Evolutionary conservation across 1,139 yeast species (phyloP), one percentile per base, ranked within the genome.

Genomic region (Nadsonia starkeyi-henricii): DNA sequence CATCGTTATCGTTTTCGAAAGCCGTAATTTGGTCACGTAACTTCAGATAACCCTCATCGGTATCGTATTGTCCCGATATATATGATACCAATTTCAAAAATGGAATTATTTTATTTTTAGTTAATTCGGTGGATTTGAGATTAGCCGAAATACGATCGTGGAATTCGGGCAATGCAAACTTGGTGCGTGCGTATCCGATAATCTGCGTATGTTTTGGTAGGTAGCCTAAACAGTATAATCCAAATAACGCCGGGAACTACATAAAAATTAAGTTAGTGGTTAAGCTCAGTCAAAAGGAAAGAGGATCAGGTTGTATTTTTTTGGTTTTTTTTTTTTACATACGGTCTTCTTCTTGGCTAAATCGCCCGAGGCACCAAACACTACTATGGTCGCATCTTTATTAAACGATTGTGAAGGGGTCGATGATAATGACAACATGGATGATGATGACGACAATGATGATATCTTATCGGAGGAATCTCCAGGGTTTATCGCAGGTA

Each of bases 301-400:
- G 33, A 33, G 45, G 45, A 41, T 33, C 45, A 33, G 33, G 41
- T 33, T 44, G 45, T 41, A 20, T 41, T 44, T 44, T 44, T 44
- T 44, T 41, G 41, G 45, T 30, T 28, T 44, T 44, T 44, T 33
- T 44, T 44, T 41, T 41, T 44, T 41, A n/a, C 41, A 43, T 33
- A n/a, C n/a, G n/a, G 97, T 91, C 72, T 91, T 91, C 79, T 91
- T 91, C 70, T 88, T 88, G 48, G 98, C 97, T 57, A 91, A 73
- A 65, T 91, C 97, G 47, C 98, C 98, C 42, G 95, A 85, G 47
- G 98, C 98, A 47, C 98, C 97, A 58, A 89, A 84, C 33, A 91
- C 95, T 42, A 83, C 85, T 60, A 91, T 75, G 46, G 81, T 73
- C 33, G 84, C 80, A 66, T 82, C 70, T 58, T 79, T 75, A 55